Conservation (phyloP, 148 eudicot genomes). For the Oxyria digyna region DNA sequence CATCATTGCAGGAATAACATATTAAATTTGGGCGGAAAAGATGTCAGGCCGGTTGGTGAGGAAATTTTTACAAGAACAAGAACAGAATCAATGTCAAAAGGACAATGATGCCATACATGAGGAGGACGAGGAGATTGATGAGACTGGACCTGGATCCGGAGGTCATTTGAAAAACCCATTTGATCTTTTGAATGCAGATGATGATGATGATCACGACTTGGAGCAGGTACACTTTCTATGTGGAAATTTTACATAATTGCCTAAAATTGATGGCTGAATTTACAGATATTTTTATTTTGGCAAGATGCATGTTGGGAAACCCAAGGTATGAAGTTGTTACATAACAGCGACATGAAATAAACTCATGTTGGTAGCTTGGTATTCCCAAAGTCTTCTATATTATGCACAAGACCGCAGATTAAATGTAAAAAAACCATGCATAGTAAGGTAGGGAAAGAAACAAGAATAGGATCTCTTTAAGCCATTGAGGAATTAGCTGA, state of each 20-base stretch:
- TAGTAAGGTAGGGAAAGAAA: no score
- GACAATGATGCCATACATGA: slow-evolving; percentile 13
- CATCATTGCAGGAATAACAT: background rate
- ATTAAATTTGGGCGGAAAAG: slow-evolving; percentile 3
- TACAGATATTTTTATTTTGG: background rate
- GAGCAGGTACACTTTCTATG: slow-evolving; percentile 21
- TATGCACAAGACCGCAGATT: no score
- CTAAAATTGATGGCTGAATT: background rate
- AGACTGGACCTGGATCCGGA: slow-evolving; percentile 23
- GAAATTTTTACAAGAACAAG: slow-evolving; percentile 36
- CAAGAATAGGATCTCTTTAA: background rate
- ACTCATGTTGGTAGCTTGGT: background rate
- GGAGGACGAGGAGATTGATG: slow-evolving; percentile 13
- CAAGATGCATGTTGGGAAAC: background rate
- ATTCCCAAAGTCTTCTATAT: background rate
- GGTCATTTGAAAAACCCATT: slow-evolving; percentile 24
- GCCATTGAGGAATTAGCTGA: background rate
- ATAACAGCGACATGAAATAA: background rate
- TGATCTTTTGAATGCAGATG: slow-evolving; percentile 30
- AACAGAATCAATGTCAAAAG: slow-evolving; percentile 15
- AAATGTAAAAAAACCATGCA: no score
- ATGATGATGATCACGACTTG: slow-evolving; percentile 19
- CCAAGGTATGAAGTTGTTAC: background rate
- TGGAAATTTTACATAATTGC: background rate
- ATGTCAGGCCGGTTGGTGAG: slow-evolving; percentile 40